Base-by-base conservation (phyloP, 2,329 filamentous ascomycete genomes). In the Colletotrichum sp. region DNA sequence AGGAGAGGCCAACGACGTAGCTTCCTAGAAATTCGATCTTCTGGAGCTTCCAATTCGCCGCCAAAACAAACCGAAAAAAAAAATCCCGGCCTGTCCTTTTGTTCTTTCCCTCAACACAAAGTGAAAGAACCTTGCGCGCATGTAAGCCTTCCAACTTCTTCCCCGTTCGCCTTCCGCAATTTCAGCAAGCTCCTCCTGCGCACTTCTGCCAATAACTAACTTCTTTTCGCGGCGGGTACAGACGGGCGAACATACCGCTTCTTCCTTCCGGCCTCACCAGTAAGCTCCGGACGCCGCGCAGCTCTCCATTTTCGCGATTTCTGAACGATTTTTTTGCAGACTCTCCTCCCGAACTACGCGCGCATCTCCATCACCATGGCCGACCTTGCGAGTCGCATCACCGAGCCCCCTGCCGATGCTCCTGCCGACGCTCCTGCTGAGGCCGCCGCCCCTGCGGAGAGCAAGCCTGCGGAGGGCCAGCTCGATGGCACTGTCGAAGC, bases 331-430 rank as follows among this genome's bases (percentile, higher is more conserved):
- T 69, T 69, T 30, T 36, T 44, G 49, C 66, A 75, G 26, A 71
- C 62, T 30, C 44, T 44, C 62, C 10, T 28, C 18, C 28, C n/a
- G 44, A 39, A 60, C 13, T 32, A 36, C 62, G 71, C 60, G 28
- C 44, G 28, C 69, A 68, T 18, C 32, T 34, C 79, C 49, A 52
- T 30, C 64, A 80, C 70, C 21, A 89, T 89, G 88, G 83, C 88
- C 70, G 88, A 89, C 79, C 86, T 90, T 59, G 88, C 89, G 64
- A 89, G 87, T 80, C 88, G 88, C 78, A 89, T 89, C 80, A 88
- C 88, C 24, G 84, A 88, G 72, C 88, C 88, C 5, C 59, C 30
- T 10, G 69, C 77, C 13, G 74, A 79, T 24, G 68, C 80, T 16
- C 72, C 76, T 32, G 77, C 79, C 28, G 71, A 79, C 21, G 67